These are phyloP conservation scores for Coemansia asiatica DNA, from an alignment of 192 early-diverging fungal genomes.

Conservation along the genomic window DNA sequence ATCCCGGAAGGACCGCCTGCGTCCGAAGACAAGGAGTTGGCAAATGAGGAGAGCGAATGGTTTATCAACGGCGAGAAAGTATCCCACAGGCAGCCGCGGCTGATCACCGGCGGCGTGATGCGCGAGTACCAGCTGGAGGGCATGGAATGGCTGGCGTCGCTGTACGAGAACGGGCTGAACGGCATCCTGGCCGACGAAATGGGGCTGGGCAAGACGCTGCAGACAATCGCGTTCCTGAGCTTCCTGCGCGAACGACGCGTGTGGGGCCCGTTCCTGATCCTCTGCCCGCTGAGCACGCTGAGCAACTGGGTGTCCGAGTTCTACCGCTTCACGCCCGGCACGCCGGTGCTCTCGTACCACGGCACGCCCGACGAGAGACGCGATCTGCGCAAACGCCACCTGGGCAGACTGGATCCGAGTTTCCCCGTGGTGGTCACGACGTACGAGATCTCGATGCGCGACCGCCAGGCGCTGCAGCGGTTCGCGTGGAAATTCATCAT, in stretches of 20 bases:
- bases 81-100: constrained; percentile 72
- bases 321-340: constrained; percentile 75
- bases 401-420: constrained; percentile 61
- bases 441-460: constrained; percentile 87
- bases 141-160: constrained; percentile 91
- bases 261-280: constrained; percentile 86
- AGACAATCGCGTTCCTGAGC: constrained; percentile 89
- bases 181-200: constrained; percentile 96
- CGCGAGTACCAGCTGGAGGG: constrained; percentile 94
- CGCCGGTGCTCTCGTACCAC: constrained; percentile 85
- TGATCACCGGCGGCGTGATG: constrained; percentile 82
- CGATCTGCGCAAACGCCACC: constrained; percentile 65
- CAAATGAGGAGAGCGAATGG: constrained; percentile 9
- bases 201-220: constrained; percentile 93
- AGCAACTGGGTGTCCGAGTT: constrained; percentile 94
- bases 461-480: constrained; percentile 68
- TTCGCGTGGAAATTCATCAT: constrained; percentile 88
- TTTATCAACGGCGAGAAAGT: constrained; percentile 43
- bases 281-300: constrained; percentile 86
- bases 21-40: neutral
- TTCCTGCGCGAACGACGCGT: constrained; percentile 76
- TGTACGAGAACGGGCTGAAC: constrained; percentile 95
- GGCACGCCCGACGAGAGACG: constrained; percentile 72
- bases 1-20: neutral
- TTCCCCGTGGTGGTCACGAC: constrained; percentile 90